Evolutionary conservation across 495 filamentous ascomycete species (phyloP), one percentile per base, ranked within the genome.

Genomic region (Terfezia boudieri): DNA sequence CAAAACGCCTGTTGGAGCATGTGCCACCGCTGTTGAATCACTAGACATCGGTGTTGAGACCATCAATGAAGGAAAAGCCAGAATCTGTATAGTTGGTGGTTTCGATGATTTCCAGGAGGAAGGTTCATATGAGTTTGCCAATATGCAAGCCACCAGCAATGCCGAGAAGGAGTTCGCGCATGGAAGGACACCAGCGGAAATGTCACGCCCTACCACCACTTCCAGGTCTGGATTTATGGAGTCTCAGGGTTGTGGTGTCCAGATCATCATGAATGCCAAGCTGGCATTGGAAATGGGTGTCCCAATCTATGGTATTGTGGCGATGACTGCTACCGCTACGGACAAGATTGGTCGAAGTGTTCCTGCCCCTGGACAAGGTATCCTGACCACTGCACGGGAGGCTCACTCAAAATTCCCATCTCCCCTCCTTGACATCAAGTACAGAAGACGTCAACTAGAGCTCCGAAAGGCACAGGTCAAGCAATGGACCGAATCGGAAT

Each of bases 31-130:
- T 54, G 85, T 99, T 36, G 92, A 99, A 70, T 96, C 92, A 8
- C 74, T 96, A 55, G 90, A 99, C 63, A 94, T 92, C 61, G 90
- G 90, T 62, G 93, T 90, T 65, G 90, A 99, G 69, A 94, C 88
- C 12, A 95, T 99, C 65, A 76, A 94, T 58, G 87, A 96, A 68
- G 90, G 90, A 61, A 99, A 96, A 72, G 92, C 90, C 35, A 81
- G 86, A 49, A 76, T 99, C 59, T 95, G 89, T 74, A 82, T 99
- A 55, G 92, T 99, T 53, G 90, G 90, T 76, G 90, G 90, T 53
- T 94, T 95, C 66, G 90, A 99, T 71, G 90, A 99, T 70, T 96
- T 99, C 75, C 86, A 92, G 60, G 90, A 99, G 70, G 90, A 99
- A 71, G 90, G 92, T 52, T 95, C 90, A 5, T 96, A 94, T 60